These are phyloP conservation scores for Aspergillus piperis DNA, from an alignment of 2,329 filamentous ascomycete genomes.

Conservation along the genomic window DNA sequence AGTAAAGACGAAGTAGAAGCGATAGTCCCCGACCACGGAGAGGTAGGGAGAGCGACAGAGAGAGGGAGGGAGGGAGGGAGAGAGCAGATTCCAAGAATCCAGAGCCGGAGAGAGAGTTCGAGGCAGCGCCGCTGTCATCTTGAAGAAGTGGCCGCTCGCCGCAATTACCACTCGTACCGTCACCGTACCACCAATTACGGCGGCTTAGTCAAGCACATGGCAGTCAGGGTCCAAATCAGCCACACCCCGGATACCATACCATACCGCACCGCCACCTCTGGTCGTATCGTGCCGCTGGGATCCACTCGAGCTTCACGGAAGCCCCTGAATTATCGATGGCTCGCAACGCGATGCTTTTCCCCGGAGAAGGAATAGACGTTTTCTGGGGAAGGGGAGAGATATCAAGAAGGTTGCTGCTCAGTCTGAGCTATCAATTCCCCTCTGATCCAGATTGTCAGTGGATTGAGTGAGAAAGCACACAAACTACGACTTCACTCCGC, in stretches of 20 bases:
- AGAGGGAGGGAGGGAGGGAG: neutral
- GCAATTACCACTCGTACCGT: neutral
- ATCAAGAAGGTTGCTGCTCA: neutral
- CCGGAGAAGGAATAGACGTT: neutral
- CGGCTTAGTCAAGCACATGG: neutral
- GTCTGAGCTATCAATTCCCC: neutral
- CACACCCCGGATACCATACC: conserved; percentile 9
- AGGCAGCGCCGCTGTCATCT: conserved; percentile 9
- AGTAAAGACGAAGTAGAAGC: neutral
- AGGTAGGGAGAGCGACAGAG: neutral
- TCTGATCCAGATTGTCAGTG: neutral
- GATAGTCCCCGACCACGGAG: neutral
- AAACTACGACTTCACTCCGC: neutral
- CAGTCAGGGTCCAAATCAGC: conserved; percentile 1
- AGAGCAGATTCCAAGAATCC: neutral
- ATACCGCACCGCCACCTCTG: conserved; percentile 23
- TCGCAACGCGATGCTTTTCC: neutral
- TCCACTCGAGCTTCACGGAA: conserved; percentile 25
- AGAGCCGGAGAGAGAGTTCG: conserved; percentile 3
- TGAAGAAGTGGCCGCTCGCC: conserved; percentile 5
- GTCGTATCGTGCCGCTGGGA: conserved; percentile 4
- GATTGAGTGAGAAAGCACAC: too few relatives aligned
- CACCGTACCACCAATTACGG: conserved; percentile 6
- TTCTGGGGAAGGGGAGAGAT: neutral
- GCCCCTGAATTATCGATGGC: conserved; percentile 20